Percentiles rank a stretch among this genome's conserved stretches.
These are phyloP conservation scores for Wickerhamomyces canadensis DNA, from an alignment of 805 yeast genomes.

Conservation along the genomic window DNA sequence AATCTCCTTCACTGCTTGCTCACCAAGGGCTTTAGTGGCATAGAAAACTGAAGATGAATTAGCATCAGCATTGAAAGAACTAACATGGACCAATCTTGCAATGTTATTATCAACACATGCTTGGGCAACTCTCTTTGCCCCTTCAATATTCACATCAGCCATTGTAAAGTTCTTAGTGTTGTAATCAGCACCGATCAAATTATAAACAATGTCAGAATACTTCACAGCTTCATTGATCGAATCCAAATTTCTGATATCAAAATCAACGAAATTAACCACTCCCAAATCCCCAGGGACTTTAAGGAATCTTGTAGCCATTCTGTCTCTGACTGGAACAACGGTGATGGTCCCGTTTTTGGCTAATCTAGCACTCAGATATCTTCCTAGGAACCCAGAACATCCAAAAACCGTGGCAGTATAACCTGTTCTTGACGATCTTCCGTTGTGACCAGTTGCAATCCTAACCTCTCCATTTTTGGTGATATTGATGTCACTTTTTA, in stretches of 20 bases:
- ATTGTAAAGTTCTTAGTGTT: conserved; percentile 74
- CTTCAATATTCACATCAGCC: conserved; percentile 80
- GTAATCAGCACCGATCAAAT: conserved; percentile 71
- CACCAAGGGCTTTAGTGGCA: conserved; percentile 78
- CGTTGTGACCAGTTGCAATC: conserved; percentile 69
- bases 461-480: conserved; percentile 72
- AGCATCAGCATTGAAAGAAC: conserved; percentile 70
- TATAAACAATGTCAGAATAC: conserved; percentile 77
- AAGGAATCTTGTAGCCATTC: conserved; percentile 67
- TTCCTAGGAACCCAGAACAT: conserved; percentile 73
- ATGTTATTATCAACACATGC: conserved; percentile 67
- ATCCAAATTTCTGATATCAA: conserved; percentile 72
- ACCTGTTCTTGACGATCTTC: conserved; percentile 81
- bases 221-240: conserved; percentile 74
- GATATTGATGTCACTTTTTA: conserved; percentile 59
- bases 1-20: conserved; percentile 59
- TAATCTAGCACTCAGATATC: conserved; percentile 61
- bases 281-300: conserved; percentile 85
- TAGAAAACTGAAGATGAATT: conserved; percentile 63
- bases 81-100: conserved; percentile 72
- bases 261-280: conserved; percentile 77
- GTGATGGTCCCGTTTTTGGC: conserved; percentile 80
- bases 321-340: conserved; percentile 78
- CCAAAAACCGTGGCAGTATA: conserved; percentile 88
- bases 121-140: conserved; percentile 69